phyloP scores from a whole-genome alignment of 345 rosid species.

The Dimocarpus longan region DNA sequence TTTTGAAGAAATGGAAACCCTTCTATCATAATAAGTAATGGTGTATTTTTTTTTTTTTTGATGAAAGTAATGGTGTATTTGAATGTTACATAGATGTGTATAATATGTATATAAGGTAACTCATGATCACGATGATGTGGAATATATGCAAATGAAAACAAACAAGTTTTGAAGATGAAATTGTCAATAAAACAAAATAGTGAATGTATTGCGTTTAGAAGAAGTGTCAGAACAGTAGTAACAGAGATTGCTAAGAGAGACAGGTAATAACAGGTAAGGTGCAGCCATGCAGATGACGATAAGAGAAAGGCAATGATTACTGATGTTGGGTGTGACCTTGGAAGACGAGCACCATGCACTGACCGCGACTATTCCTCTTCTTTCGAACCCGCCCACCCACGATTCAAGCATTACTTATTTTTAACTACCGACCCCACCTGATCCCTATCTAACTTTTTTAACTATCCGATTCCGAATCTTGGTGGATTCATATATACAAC shows the following conservation, averaged over 20 bases:
- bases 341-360: slow-evolving; percentile 17
- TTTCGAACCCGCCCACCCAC: not conserved
- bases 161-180: not conserved
- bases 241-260: not conserved
- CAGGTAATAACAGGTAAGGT: not conserved
- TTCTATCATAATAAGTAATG: too few species aligned
- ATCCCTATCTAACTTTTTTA: not conserved
- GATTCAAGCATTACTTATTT: not conserved
- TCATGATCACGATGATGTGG: not conserved
- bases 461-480: slow-evolving; percentile 9
- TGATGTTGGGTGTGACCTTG: not conserved
- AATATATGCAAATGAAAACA: not conserved
- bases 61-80: too few species aligned
- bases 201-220: not conserved
- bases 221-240: slow-evolving; percentile 3
- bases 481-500: not conserved
- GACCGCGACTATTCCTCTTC: slow-evolving; percentile 17
- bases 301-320: slow-evolving; percentile 16
- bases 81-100: too few species aligned
- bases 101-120: too few species aligned
- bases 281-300: slow-evolving; percentile 11
- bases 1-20: too few species aligned
- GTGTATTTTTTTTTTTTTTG: too few species aligned
- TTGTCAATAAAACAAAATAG: not conserved
- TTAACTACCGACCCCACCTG: not conserved